phyloP scores from a whole-genome alignment of 2,329 filamentous ascomycete genomes.

The Xylariales sp. region DNA sequence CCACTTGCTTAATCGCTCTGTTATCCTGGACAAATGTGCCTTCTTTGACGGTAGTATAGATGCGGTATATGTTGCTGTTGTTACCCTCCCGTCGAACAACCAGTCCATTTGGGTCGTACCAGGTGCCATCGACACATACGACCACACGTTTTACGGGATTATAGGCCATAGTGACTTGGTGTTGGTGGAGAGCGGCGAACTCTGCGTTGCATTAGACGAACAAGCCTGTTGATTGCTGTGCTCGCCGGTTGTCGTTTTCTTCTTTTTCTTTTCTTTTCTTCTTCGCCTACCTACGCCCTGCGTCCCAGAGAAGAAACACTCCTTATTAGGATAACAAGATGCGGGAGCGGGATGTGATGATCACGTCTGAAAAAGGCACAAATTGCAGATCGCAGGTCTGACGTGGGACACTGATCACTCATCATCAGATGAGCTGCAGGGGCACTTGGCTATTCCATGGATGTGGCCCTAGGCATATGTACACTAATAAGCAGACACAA shows the following conservation, averaged over 20 bases:
- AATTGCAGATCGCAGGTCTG: slow-evolving; percentile 35
- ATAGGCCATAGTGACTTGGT: slow-evolving; percentile 30
- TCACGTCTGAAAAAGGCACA: slow-evolving; percentile 32
- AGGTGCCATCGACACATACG: slow-evolving; percentile 41
- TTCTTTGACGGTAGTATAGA: slow-evolving; percentile 38
- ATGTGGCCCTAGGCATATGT: slow-evolving; percentile 5
- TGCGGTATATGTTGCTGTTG: slow-evolving; percentile 42
- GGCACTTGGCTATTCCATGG: slow-evolving; percentile 25
- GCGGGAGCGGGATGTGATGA: slow-evolving; percentile 24
- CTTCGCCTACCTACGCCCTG: slow-evolving; percentile 6
- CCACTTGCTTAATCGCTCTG: slow-evolving; percentile 40
- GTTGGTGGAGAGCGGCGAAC: slow-evolving; percentile 3
- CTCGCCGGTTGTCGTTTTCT: no score
- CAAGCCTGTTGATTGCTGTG: background rate
- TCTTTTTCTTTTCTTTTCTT: background rate
- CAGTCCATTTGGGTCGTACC: slow-evolving; percentile 39
- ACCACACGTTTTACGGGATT: slow-evolving; percentile 42
- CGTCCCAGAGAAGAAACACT: slow-evolving; percentile 20
- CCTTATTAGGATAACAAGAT: slow-evolving; percentile 24
- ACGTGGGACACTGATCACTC: slow-evolving; percentile 29
- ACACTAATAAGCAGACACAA: slow-evolving; percentile 28
- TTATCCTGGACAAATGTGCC: slow-evolving; percentile 41
- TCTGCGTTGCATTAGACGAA: slow-evolving; percentile 16
- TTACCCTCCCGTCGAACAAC: slow-evolving; percentile 38
- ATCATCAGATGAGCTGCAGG: slow-evolving; percentile 34